These are phyloP conservation scores for Byssochlamys sp. DNA, from an alignment of 2,329 filamentous ascomycete genomes.

Conservation along the genomic window DNA sequence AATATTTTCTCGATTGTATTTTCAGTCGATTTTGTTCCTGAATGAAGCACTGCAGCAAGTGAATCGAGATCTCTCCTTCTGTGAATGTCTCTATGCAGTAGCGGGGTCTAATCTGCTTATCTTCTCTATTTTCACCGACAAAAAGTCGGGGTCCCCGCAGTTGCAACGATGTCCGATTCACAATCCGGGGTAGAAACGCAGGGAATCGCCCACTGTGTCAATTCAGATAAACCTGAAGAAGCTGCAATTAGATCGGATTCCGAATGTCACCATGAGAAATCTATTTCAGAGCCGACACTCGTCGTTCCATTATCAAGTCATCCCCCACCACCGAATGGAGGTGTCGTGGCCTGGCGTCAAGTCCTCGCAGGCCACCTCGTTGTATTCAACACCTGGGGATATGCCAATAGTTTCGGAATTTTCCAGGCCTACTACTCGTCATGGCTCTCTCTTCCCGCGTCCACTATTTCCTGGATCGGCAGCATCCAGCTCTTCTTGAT, in stretches of 20 bases:
- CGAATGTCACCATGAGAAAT: background rate
- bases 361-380: constrained; percentile 20
- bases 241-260: background rate
- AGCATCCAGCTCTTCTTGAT: constrained; percentile 38
- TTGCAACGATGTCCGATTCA: background rate
- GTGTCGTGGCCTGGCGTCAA: constrained; percentile 22
- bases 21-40: no score
- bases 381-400: constrained; percentile 17
- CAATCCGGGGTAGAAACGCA: background rate
- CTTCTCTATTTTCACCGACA: background rate
- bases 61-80: no score
- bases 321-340: constrained; percentile 21
- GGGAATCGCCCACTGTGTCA: background rate
- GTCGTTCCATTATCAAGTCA: background rate
- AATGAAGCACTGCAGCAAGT: no score
- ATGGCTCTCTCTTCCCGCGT: constrained; percentile 21
- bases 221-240: background rate
- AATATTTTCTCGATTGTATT: no score
- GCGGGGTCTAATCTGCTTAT: background rate
- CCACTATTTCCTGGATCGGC: constrained; percentile 40
- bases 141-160: background rate
- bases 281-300: background rate
- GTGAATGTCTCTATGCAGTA: no score
- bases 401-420: constrained; percentile 30
- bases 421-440: constrained; percentile 38